Conservation (phyloP, 225 moss, liverwort and hornwort species). For the Climacium dendroides region DNA sequence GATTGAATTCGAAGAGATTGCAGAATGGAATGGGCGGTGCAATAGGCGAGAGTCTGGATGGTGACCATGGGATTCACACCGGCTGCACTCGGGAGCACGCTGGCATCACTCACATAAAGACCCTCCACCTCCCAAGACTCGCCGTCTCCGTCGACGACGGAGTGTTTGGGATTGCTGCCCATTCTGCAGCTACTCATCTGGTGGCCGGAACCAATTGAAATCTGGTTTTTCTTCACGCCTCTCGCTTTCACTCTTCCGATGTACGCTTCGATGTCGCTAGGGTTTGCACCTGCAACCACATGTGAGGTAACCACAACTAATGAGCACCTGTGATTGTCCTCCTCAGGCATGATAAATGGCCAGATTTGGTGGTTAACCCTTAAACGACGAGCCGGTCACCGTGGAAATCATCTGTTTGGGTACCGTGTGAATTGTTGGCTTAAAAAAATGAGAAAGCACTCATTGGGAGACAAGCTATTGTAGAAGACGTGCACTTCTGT, state of each 20-base stretch:
- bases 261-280: constrained; percentile 29
- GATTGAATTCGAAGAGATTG: not conserved
- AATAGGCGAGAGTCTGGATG: constrained; percentile 62
- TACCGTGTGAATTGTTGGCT: no score
- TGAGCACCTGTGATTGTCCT: not conserved
- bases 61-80: constrained; percentile 96
- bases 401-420: no score
- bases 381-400: no score
- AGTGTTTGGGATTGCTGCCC: constrained; percentile 33
- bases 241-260: constrained; percentile 9
- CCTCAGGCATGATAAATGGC: not conserved
- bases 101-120: constrained; percentile 55
- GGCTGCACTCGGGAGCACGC: constrained; percentile 59
- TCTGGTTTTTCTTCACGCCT: constrained; percentile 17
- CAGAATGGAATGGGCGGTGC: constrained; percentile 58
- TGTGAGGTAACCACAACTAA: not conserved
- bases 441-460: no score
- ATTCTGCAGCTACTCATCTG: constrained; percentile 85
- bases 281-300: not conserved
- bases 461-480: no score
- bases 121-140: constrained; percentile 76
- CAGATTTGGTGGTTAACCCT: not conserved
- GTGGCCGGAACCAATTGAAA: constrained; percentile 48
- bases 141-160: constrained; percentile 46
- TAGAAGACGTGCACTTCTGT: no score